Evolutionary conservation across 768 basidiomycete genomes (phyloP).

Genomic region (Porpolomopsis calyptriformis): DNA sequence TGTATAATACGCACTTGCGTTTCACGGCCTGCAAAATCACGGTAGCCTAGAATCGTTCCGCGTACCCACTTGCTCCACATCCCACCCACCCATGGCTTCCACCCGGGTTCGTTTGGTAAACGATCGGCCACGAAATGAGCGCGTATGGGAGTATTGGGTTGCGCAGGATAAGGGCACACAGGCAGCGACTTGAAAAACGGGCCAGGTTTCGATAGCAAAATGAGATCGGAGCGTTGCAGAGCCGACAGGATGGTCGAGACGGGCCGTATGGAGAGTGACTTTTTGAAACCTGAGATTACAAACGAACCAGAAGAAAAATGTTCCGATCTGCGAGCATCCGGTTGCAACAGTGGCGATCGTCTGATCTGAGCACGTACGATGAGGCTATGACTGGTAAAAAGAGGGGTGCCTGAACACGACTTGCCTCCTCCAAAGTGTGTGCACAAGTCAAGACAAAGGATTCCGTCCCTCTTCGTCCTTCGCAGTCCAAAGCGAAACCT

Average conservation of each 20-base stretch:
- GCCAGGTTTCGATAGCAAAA: conserved; percentile 30
- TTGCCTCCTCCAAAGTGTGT: conserved; percentile 54
- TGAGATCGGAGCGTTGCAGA: conserved; percentile 48
- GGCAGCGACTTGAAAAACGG: conserved; percentile 36
- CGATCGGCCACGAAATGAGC: conserved; percentile 45
- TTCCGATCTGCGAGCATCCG: conserved; percentile 1
- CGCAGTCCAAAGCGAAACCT: conserved; percentile 41
- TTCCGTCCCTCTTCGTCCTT: conserved; percentile 16
- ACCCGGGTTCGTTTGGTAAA: conserved; percentile 28
- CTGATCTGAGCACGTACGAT: conserved; percentile 21
- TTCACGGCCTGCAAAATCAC: conserved; percentile 48
- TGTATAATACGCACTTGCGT: conserved; percentile 31
- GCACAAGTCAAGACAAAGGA: conserved; percentile 44
- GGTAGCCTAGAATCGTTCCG: conserved; percentile 46
- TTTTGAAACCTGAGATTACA: conserved; percentile 28
- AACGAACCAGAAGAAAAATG: conserved; percentile 31
- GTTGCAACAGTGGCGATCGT: conserved; percentile 21
- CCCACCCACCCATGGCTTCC: conserved; percentile 43
- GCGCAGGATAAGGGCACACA: conserved; percentile 52
- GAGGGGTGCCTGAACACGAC: conserved; percentile 9
- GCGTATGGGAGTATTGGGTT: conserved; percentile 32
- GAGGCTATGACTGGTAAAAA: background rate
- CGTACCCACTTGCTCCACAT: conserved; percentile 44
- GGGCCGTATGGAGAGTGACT: conserved; percentile 26
- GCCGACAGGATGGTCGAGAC: conserved; percentile 40